A percentile compares a stretch with the other conserved stretches of the same genome.
phyloP scores from a whole-genome alignment of 371 early-diverging fungal genomes.

The Chytridium lagenaria region DNA sequence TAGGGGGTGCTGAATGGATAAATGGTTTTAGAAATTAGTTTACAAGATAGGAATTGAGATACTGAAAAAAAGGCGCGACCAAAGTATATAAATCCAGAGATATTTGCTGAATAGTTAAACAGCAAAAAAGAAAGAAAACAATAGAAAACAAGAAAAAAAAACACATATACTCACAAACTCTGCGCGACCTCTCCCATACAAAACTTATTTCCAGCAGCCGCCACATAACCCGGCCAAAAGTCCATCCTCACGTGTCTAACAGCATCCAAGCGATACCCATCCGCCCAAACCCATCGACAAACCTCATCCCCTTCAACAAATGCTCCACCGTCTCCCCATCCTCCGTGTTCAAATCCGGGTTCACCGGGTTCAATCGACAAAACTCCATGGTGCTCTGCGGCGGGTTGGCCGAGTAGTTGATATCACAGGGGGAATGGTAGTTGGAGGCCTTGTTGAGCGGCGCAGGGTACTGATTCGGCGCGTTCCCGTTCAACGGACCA shows the following conservation, averaged over 20 bases:
- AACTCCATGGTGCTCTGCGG: constrained; percentile 6
- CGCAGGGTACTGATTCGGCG: constrained; percentile 27
- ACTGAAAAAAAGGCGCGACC: too few species aligned
- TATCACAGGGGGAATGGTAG: constrained; percentile 42
- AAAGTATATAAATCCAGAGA: too few species aligned
- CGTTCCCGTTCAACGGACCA: constrained; percentile 42
- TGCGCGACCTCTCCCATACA: constrained; percentile 50
- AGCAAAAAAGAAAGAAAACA: neutral
- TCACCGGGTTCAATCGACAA: constrained; percentile 37
- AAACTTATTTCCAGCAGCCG: constrained; percentile 46
- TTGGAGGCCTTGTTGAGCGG: constrained; percentile 34
- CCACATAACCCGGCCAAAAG: constrained; percentile 50
- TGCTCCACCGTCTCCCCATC: constrained; percentile 33
- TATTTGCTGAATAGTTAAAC: too few species aligned
- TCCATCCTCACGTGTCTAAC: constrained; percentile 50
- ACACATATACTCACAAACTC: constrained; percentile 1
- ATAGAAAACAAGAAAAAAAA: neutral
- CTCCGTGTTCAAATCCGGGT: constrained; percentile 57
- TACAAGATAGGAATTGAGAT: too few species aligned
- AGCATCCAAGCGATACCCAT: constrained; percentile 58
- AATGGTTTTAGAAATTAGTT: too few species aligned
- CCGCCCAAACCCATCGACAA: constrained; percentile 48
- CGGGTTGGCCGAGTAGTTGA: constrained; percentile 13
- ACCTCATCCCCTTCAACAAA: constrained; percentile 37
- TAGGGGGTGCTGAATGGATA: constrained; percentile 41